Base-by-base conservation (phyloP, 179 eudicot genomes). In the Nepenthes alata region DNA sequence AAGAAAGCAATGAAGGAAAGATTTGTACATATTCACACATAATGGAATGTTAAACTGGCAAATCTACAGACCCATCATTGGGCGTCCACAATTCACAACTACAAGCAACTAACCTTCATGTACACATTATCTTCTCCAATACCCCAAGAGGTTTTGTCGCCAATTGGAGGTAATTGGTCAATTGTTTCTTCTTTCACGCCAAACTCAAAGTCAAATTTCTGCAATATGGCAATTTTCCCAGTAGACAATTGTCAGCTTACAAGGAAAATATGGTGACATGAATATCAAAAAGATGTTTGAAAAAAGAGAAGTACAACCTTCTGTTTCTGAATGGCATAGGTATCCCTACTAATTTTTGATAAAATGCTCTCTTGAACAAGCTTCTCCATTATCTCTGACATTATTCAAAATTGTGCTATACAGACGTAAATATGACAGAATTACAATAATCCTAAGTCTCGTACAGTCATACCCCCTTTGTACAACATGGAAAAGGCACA, bases 371-470 rank as follows among this genome's bases (percentile, higher is more conserved):
- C 89, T 58, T 68, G 72, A 53, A 79, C 84, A 45, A 93, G 98
- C 85, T 89, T 93, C 64, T 75, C 85, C 80, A 89, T 62, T 62
- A 91, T 86, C 68, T 89, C 98, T 91, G 83, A 60, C 70, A 66
- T 56, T 57, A 75, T 50, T 66, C n/a, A 64, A 60, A 50, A n/a
- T 39, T 9, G 6, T 25, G 14, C 5, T 3, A 52, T 10, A 11
- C 3, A 14, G 9, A 62, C 2, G 53, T 37, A 6, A 9, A n/a
- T 1, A 61, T 16, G 14, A n/a, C 25, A 61, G n/a, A 11, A 11
- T 12, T 14, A 5, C 1, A 51, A 41, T 4, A 41, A 7, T 4
- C 45, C 12, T 12, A 47, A 47, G 10, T 47, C 51, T 8, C 51
- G 51, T 12, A 47, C 8, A 12, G 8, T 7, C 10, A 47, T 7